Conservation (phyloP, 305 asterid species). For the Solanum hybrid region DNA sequence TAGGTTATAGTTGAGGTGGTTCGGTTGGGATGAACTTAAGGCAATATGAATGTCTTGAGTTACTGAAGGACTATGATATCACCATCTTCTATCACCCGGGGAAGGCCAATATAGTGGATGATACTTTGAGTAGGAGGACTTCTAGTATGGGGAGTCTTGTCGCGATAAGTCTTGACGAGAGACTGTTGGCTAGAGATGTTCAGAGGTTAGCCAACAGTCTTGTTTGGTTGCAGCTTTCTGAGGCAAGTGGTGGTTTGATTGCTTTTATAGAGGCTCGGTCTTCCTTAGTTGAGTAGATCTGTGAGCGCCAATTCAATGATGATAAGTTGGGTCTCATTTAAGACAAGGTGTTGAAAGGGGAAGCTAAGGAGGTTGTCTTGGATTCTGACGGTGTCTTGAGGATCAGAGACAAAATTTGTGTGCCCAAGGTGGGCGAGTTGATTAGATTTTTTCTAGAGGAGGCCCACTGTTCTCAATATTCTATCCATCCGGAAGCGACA, state of each 20-base stretch:
- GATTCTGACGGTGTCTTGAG: neutral
- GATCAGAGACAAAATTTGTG: neutral
- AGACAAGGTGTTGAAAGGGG: neutral
- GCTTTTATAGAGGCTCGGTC: neutral
- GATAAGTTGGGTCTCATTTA: neutral
- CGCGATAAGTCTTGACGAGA: neutral
- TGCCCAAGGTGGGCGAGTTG: neutral
- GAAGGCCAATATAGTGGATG: neutral
- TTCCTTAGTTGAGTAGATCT: neutral
- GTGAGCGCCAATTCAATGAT: neutral
- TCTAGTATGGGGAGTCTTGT: neutral
- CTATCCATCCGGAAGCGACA: neutral
- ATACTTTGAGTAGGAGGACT: neutral
- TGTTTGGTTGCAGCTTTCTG: neutral
- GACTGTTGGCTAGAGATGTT: neutral
- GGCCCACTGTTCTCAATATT: neutral
- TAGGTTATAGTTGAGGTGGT: neutral
- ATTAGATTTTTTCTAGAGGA: neutral
- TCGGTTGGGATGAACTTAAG: neutral
- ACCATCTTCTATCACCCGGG: neutral
- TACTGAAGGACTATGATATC: neutral
- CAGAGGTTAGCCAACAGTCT: neutral
- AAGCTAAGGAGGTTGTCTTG: neutral
- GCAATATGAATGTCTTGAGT: neutral
- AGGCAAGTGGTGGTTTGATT: neutral